Percentiles rank a stretch among this genome's conserved stretches.
Conservation (phyloP, 768 basidiomycete species). For the Suillus cothurnatus region DNA sequence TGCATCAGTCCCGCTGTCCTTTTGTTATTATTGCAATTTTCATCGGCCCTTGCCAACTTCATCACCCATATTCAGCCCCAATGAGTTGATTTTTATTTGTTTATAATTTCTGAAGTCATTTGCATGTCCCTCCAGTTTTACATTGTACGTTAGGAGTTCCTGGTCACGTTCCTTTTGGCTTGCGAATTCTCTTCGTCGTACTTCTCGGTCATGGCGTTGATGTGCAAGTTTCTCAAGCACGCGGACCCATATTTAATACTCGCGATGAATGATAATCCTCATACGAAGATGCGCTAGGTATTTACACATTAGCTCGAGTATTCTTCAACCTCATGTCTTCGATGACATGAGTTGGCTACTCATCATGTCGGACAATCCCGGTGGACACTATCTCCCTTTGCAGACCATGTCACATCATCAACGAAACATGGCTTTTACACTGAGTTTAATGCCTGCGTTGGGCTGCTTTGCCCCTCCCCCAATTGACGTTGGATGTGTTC, state of each 20-base stretch:
- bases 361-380: not conserved
- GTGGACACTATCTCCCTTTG: not conserved
- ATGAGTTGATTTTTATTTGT: conserved; percentile 1
- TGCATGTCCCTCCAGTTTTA: not conserved
- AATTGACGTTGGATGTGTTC: not conserved
- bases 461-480: not conserved
- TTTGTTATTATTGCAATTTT: too few species aligned
- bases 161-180: not conserved
- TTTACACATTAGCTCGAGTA: not conserved
- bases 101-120: not conserved
- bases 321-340: not conserved
- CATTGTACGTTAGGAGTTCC: not conserved
- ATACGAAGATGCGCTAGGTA: not conserved
- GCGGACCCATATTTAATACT: not conserved
- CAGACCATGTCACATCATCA: not conserved
- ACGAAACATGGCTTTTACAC: not conserved
- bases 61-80: not conserved
- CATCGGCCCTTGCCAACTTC: not conserved
- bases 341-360: not conserved
- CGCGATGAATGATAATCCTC: not conserved
- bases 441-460: not conserved
- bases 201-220: not conserved
- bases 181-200: not conserved
- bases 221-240: not conserved
- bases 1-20: not conserved